phyloP scores from a whole-genome alignment of 805 yeast genomes.

The Candida morakotiae region DNA sequence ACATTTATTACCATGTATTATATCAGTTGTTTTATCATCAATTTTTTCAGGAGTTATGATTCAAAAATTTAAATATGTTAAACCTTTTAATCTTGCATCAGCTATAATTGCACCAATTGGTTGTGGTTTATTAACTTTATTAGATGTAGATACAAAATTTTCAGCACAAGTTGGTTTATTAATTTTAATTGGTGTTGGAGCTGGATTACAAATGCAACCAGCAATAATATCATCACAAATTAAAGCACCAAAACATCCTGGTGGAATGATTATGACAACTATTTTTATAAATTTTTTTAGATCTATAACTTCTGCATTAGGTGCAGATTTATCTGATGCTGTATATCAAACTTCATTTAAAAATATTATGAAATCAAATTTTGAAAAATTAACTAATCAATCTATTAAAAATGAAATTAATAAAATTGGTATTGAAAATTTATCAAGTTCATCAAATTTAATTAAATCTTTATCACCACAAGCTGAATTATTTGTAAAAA shows the following conservation, averaged over 20 bases:
- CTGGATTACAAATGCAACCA: slow-evolving; percentile 47
- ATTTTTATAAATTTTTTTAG: slow-evolving; percentile 42
- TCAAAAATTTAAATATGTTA: slow-evolving; percentile 35
- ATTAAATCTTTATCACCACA: slow-evolving; percentile 14
- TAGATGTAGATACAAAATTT: slow-evolving; percentile 32
- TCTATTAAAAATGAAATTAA: slow-evolving; percentile 9
- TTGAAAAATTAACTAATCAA: slow-evolving; percentile 5
- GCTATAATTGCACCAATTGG: slow-evolving; percentile 38
- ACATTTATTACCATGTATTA: slow-evolving; percentile 39
- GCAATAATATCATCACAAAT: slow-evolving; percentile 43
- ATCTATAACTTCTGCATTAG: slow-evolving; percentile 43
- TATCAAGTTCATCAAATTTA: slow-evolving; percentile 6
- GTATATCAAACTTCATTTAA: slow-evolving; percentile 11
- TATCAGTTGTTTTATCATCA: slow-evolving; percentile 36
- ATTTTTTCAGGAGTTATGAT: slow-evolving; percentile 35
- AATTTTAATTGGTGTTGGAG: slow-evolving; percentile 43
- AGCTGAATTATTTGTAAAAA: slow-evolving; percentile 20
- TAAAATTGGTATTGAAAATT: slow-evolving; percentile 10
- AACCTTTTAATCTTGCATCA: slow-evolving; percentile 31
- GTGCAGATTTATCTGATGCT: slow-evolving; percentile 19
- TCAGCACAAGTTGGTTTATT: slow-evolving; percentile 41
- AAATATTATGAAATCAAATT: slow-evolving; percentile 5
- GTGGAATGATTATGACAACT: slow-evolving; percentile 46
- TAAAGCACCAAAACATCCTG: slow-evolving; percentile 48
- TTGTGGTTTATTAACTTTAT: slow-evolving; percentile 40